A percentile compares a stretch with the other conserved stretches of the same genome.
phyloP scores from a whole-genome alignment of 495 filamentous ascomycete species.

The Penicillium subrubescens region DNA sequence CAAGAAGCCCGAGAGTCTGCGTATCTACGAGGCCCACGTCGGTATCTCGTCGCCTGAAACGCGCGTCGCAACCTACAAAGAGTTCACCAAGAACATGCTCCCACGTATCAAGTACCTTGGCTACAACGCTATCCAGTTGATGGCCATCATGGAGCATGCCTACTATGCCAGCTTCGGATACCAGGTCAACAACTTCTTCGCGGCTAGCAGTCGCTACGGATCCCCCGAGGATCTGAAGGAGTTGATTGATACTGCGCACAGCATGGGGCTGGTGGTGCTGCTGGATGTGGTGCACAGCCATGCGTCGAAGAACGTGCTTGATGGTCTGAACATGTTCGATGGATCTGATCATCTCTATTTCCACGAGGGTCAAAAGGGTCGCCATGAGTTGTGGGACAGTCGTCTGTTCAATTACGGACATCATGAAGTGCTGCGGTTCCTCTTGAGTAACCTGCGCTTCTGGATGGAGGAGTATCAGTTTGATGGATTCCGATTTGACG shows the following conservation, averaged over 20 bases:
- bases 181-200: conserved; percentile 98
- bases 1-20: conserved; percentile 78
- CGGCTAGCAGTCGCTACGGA: conserved; percentile 93
- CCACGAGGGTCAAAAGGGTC: conserved; percentile 79
- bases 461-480: conserved; percentile 99
- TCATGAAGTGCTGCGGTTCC: conserved; percentile 92
- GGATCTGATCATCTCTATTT: conserved; percentile 95
- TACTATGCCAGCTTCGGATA: conserved; percentile 99
- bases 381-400: conserved; percentile 93
- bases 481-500: conserved; percentile 97
- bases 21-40: conserved; percentile 97
- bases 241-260: conserved; percentile 91
- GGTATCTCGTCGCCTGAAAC: conserved; percentile 94
- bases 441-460: conserved; percentile 93
- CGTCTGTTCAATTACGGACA: conserved; percentile 95
- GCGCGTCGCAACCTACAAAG: conserved; percentile 88
- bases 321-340: conserved; percentile 94
- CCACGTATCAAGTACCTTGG: conserved; percentile 88
- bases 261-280: conserved; percentile 86
- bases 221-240: conserved; percentile 94
- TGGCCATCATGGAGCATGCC: conserved; percentile 99
- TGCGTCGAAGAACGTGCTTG: conserved; percentile 93
- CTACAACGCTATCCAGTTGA: conserved; percentile 97
- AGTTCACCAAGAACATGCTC: conserved; percentile 91
- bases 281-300: conserved; percentile 98